phyloP scores from a whole-genome alignment of 192 early-diverging fungal species.

The Rhizophagus sp. region DNA sequence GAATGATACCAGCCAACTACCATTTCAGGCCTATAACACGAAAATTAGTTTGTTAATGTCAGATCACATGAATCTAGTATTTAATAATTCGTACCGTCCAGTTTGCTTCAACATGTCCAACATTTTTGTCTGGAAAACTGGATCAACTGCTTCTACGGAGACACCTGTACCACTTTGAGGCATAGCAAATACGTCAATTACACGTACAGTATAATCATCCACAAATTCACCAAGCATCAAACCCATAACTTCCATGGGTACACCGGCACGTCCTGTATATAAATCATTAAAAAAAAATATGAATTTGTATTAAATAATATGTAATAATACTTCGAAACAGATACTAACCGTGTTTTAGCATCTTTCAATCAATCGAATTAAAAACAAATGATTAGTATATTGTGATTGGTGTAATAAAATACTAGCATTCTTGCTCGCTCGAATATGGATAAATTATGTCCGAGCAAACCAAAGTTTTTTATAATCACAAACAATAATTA shows the following conservation, averaged over 20 bases:
- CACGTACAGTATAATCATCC: constrained; percentile 98
- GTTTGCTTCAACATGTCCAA: constrained; percentile 99
- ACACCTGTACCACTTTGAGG: constrained; percentile 99
- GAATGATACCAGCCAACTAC: constrained; percentile 99
- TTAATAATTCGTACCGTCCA: constrained; percentile 63
- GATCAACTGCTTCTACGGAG: constrained; percentile 98
- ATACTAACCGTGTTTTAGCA: constrained; percentile 82
- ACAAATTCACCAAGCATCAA: constrained; percentile 99
- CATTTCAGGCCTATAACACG: constrained; percentile 80
- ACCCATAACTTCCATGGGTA: constrained; percentile 99
- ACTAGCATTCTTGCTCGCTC: too few relatives aligned
- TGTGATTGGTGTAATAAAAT: neutral
- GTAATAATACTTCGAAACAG: neutral
- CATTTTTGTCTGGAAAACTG: constrained; percentile 99
- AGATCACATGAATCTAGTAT: neutral
- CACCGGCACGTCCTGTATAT: constrained; percentile 84
- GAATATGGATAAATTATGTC: too few relatives aligned
- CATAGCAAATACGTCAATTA: constrained; percentile 99
- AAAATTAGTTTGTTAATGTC: neutral
- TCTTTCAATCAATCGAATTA: constrained; percentile 41
- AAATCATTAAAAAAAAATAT: constrained; percentile 13
- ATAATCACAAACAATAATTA: neutral
- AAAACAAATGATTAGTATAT: neutral
- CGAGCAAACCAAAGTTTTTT: neutral
- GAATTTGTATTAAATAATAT: constrained; percentile 15